Evolutionary conservation across 495 filamentous ascomycete species (phyloP), one percentile per base, ranked within the genome.

Genomic region (Penicillium manginii): DNA sequence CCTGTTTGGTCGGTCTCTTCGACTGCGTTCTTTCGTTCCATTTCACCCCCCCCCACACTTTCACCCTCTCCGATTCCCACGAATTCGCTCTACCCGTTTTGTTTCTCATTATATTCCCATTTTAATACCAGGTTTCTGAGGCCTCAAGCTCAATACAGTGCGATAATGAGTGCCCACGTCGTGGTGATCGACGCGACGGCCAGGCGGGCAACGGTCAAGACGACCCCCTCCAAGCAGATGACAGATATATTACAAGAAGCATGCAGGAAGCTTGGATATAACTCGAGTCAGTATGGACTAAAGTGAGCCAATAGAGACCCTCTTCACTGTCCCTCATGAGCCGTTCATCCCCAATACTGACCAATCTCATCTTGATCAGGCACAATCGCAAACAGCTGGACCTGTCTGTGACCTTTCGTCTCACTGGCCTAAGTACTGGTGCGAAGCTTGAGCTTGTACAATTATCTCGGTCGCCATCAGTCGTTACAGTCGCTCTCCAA

Each of bases 381-480:
- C 80, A 93, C 63, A 92, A 90, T 68, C 87, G 90, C 63, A 96
- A 93, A 67, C 79, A 85, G 29, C 73, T 98, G 12, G 91, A 97
- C 67, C 81, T 98, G 9, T 93, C 92, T 12, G 83, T 88, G 17
- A 86, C 88, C 33, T 89, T 91, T 71, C 88, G 93, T n/a, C 88
- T 93, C 32, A 90, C 93, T 1, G 92, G 92, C 53, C 86, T 98
- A 11, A 79, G 80, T 6, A 83, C 91, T 15, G 94, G 94, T 29
- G 93, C 94, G 23, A 96, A 96, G 63, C 83, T 98, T 19, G 92
- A 98, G 63, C 88, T 98, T 47, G 87, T 96, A n/a, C 84, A 88
- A 58, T 82, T 85, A 52, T 93, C 91, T 29, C 88, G 85, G 48
- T 92, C 91, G 0, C 88, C 93, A 2, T 86, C 91, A 11, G 86